Evolutionary conservation across 352 stramenopile species (phyloP).

Genomic region (Phytophthora sansomeana): DNA sequence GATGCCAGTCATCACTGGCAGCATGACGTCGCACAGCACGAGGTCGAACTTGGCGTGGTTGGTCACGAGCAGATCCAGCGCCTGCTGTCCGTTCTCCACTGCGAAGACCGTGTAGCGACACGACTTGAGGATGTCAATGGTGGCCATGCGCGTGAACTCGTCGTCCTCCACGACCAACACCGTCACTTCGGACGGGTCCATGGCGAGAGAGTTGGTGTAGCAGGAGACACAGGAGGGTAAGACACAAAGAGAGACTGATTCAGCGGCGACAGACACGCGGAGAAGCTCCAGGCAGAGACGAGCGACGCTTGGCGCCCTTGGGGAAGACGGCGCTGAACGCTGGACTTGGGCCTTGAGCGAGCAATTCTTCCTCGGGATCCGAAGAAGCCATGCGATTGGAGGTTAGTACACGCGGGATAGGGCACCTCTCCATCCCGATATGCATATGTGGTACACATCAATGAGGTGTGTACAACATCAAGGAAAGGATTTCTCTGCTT

Average conservation of each 20-base stretch:
- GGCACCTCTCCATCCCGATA: neutral
- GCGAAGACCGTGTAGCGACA: constrained; percentile 86
- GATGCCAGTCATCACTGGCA: constrained; percentile 90
- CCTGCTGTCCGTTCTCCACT: constrained; percentile 86
- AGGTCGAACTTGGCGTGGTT: constrained; percentile 87
- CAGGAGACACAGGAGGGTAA: constrained; percentile 4
- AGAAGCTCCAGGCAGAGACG: constrained; percentile 27
- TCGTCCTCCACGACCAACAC: constrained; percentile 91
- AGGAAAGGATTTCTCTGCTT: no score
- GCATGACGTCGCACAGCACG: constrained; percentile 91
- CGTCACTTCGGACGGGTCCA: constrained; percentile 90
- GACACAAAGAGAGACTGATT: neutral
- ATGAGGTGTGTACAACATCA: no score
- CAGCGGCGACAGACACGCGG: neutral
- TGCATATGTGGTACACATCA: neutral
- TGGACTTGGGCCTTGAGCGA: constrained; percentile 9
- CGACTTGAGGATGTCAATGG: constrained; percentile 90
- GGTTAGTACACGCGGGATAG: constrained; percentile 7
- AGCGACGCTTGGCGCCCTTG: constrained; percentile 26
- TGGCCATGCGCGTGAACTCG: constrained; percentile 90
- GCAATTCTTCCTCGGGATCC: neutral
- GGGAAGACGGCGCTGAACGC: constrained; percentile 7
- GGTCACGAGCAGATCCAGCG: constrained; percentile 72
- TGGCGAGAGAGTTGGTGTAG: constrained; percentile 18
- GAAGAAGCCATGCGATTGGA: neutral